Base-by-base conservation (phyloP, 768 basidiomycete genomes). In the Amyloporia xantha region DNA sequence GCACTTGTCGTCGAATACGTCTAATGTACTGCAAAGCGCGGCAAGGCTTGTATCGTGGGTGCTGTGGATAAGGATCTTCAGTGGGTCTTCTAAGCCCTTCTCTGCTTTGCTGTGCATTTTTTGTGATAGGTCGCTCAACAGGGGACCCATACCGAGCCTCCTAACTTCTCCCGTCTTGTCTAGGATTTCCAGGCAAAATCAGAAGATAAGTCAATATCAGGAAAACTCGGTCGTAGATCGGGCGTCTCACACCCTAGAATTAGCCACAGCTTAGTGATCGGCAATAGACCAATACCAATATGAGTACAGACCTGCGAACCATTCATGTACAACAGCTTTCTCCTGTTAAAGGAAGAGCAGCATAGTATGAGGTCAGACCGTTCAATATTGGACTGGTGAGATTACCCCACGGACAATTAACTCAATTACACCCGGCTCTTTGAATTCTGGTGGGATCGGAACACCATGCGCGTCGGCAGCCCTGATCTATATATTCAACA, bases 131-230 rank as follows among this genome's bases (percentile, higher is more conserved):
- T 87, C 84, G 6, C 73, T 69, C 2, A 92, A 73, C 10, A 91
- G 71, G 9, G 77, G 79, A 1, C 89, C 90, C 84, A 90, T 83
- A 1, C 84, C 86, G 4, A 92, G 68, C 33, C 80, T 73, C 1
- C 84, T 75, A 47, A 86, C 84, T 69, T 89, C 86, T 57, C 84
- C 81, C 0, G 78, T 78, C 62, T 79, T 79, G 64, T 89, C 87
- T 84, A 63, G 21, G 35, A 41, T 25, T 13, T 39, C 7, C 26
- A 11, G 25, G 53, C 36, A 59, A 49, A n/a, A n/a, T n/a, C n/a
- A n/a, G 37, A 23, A 10, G n/a, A 51, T 6, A 26, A 13, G 27
- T 28, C n/a, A 43, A 24, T 23, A 43, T 39, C 9, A 9, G n/a
- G 9, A 10, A n/a, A 10, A 35, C 33, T 47, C 7, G 13, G 15